Evolutionary conservation across 345 rosid species (phyloP), one percentile per base, ranked within the genome.

Genomic region (Atalantia buxifolia): DNA sequence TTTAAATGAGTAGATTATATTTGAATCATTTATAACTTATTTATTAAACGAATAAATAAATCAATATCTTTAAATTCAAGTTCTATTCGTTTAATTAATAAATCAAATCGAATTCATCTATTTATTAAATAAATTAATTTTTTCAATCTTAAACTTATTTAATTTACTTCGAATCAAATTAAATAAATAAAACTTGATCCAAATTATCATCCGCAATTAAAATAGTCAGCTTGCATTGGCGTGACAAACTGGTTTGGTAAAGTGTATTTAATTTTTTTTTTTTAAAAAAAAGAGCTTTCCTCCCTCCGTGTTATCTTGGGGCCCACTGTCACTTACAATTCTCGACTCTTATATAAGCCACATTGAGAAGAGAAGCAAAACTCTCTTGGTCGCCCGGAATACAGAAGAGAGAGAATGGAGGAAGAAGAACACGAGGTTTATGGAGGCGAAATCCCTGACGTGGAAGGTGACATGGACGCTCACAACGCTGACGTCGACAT

Each of bases 381-480:
- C 57, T 53, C 57, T 53, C 22, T 53, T 53, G 21, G n/a, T 53
- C 8, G 22, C 7, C 57, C 6, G 57, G 57, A 53, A 1, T 1
- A 53, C 57, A 53, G 22, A 53, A 53, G 57, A 53, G 57, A 53
- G 22, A 53, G 22, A 79, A 93, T 92, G 98, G 97, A 93, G 73
- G 98, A 93, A 67, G 98, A 95, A 78, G 98, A 93, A 84, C 98
- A 93, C 64, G 98, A 95, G 91, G 98, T 95, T 31, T 95, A 95
- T 76, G 98, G 98, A 7, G 98, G 92, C 63, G 98, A 95, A 84
- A 93, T 95, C 77, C 98, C 98, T 10, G 97, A 89, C 86, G 68
- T 91, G 89, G 98, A 93, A 63, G 95, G 94, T 42, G 98, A 94
- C 36, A 69, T 90, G 80, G 98, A 95, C 18, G 72, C 87, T 81